These are phyloP conservation scores for Rhododendron ferrugineum DNA, from an alignment of 148 eudicot species.

Conservation along the genomic window DNA sequence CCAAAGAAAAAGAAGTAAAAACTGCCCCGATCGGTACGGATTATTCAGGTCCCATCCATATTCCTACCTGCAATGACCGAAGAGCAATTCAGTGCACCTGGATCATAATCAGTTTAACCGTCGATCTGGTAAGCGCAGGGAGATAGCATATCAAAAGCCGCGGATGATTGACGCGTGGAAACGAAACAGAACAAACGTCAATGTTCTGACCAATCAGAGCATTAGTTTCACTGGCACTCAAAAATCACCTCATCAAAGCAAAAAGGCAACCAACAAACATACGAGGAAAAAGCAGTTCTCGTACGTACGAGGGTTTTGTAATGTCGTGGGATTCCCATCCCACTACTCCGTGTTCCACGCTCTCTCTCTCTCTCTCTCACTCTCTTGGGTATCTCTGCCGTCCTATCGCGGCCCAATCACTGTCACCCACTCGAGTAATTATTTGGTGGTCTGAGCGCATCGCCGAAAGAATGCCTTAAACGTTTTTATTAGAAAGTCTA, in stretches of 20 bases:
- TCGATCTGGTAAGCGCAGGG: not conserved
- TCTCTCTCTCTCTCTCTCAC: not conserved
- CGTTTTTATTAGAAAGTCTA: too few species aligned
- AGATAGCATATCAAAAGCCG: not conserved
- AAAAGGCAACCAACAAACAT: not conserved
- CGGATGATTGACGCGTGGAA: constrained; percentile 1
- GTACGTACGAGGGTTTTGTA: not conserved
- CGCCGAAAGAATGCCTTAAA: too few species aligned
- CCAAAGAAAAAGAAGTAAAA: too few species aligned
- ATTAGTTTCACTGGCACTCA: not conserved
- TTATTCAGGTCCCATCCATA: too few species aligned
- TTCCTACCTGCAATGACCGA: not conserved
- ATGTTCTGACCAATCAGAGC: not conserved
- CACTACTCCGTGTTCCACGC: not conserved
- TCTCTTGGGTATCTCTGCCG: not conserved
- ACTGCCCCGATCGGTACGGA: too few species aligned
- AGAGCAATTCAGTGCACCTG: not conserved
- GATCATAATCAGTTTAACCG: not conserved
- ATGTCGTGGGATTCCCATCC: not conserved
- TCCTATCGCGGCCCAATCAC: not conserved
- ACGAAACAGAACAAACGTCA: not conserved
- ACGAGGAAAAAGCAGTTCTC: not conserved
- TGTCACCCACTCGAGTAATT: not conserved
- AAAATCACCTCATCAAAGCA: not conserved
- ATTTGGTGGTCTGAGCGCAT: too few species aligned